Base-by-base conservation (phyloP, 805 yeast genomes). In the Saccharomycopsis amapae region DNA sequence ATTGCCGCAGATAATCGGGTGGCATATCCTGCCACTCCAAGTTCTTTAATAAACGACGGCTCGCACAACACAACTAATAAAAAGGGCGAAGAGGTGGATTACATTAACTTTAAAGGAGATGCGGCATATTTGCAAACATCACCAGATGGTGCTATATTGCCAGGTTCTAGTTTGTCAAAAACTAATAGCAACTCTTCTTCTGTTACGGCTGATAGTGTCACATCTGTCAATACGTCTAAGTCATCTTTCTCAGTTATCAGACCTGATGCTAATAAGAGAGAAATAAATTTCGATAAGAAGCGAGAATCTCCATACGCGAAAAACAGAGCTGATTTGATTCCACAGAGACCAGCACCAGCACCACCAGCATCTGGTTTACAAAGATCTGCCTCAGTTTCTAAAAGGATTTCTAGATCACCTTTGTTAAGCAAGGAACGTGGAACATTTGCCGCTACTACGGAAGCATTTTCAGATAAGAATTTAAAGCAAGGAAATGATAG, bases 211-310 rank as follows among this genome's bases (percentile, higher is more conserved):
- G 42, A 30, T n/a, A 34, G 33, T 28, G 17, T 17, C 28, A 45
- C 15, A 10, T 9, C 35, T 32, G 9, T n/a, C 17, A 7, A 31
- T 50, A 18, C 31, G 42, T 51, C 53, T 25, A 57, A 57, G 18
- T 67, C 73, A 35, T 67, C 86, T 0, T 85, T 86, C 58, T 71
- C 81, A 48, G 80, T 86, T 1, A 72, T 86, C 6, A 64, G 89
- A 26, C 72, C 71, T 7, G 74, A 76, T 20, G 77, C 74, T n/a
- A 76, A 73, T 12, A 67, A 73, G 28, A 52, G 56, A 25, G 95
- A 84, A 56, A 85, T 85, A 50, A 88, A 88, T 60, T 86, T 86
- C 58, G 93, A 86, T 55, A 78, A 82, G 54, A 69, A 87, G 42
- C 65, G 95, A 37, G 78, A 76, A 38, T 81, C 95, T 0, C 94